Evolutionary conservation across 352 stramenopile genomes (phyloP).

Genomic region (Globisporangium parvum): DNA sequence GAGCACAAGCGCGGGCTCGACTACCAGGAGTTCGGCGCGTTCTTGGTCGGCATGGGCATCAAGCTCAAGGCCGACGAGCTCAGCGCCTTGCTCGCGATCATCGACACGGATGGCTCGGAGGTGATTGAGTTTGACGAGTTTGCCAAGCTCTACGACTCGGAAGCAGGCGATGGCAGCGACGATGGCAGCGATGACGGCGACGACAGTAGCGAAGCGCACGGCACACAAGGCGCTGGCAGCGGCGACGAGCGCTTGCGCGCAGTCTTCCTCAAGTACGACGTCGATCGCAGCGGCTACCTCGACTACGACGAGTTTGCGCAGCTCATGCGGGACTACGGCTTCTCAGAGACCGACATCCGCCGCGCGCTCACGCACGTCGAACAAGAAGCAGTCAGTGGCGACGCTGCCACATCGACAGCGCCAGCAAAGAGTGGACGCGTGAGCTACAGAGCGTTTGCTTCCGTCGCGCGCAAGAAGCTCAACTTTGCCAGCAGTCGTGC

Average conservation of each 20-base stretch:
- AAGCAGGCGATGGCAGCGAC: neutral
- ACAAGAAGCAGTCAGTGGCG: conserved; percentile 3
- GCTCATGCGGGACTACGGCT: conserved; percentile 31
- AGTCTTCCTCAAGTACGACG: conserved; percentile 38
- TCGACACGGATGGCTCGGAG: conserved; percentile 40
- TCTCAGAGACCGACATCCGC: conserved; percentile 21
- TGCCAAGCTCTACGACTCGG: conserved; percentile 13
- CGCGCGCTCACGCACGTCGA: conserved; percentile 26
- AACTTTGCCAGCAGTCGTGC: conserved; percentile 2
- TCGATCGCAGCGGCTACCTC: conserved; percentile 24
- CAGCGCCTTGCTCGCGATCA: conserved; percentile 22
- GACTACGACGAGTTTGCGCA: conserved; percentile 26
- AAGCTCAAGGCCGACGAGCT: conserved; percentile 45
- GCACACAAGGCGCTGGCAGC: neutral
- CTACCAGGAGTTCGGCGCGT: conserved; percentile 53
- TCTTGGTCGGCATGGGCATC: conserved; percentile 48
- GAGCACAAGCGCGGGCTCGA: conserved; percentile 44
- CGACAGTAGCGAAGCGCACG: no score
- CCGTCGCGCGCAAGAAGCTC: conserved; percentile 20
- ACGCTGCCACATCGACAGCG: neutral
- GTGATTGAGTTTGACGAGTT: conserved; percentile 48
- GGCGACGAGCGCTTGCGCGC: conserved; percentile 10
- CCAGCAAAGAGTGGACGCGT: conserved; percentile 3
- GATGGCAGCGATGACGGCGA: neutral
- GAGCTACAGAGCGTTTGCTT: conserved; percentile 21